Evolutionary conservation across 192 early-diverging fungal genomes (phyloP).

Genomic region (Coemansia sp.): DNA sequence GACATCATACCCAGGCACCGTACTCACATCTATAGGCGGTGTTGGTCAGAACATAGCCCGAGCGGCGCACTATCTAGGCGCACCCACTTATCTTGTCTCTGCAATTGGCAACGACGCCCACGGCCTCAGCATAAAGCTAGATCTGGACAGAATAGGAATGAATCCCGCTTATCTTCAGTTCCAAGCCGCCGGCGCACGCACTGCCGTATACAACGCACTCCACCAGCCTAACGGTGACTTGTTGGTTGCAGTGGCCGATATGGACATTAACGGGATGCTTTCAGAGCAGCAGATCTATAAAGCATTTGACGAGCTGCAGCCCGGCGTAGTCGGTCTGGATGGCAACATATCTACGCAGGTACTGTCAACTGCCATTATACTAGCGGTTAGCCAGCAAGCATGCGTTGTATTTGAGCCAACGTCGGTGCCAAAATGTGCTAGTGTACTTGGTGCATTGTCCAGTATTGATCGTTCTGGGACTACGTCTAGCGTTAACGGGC

Average conservation of each 20-base stretch:
- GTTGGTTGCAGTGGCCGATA: constrained; percentile 86
- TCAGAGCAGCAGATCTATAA: constrained; percentile 15
- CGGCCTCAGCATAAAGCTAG: constrained; percentile 56
- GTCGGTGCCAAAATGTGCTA: constrained; percentile 75
- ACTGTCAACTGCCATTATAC: constrained; percentile 51
- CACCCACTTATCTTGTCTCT: constrained; percentile 63
- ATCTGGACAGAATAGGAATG: constrained; percentile 61
- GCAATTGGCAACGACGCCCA: constrained; percentile 72
- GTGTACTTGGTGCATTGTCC: constrained; percentile 55
- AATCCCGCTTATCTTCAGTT: constrained; percentile 43
- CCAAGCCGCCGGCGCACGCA: constrained; percentile 39
- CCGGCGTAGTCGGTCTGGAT: constrained; percentile 66
- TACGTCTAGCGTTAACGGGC: neutral
- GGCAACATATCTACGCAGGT: constrained; percentile 62
- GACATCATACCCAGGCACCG: constrained; percentile 76
- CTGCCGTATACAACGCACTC: constrained; percentile 82
- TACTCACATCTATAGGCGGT: constrained; percentile 72
- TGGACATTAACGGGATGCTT: constrained; percentile 74
- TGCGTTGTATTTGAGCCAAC: constrained; percentile 89
- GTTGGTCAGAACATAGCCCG: constrained; percentile 94
- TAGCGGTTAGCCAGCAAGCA: constrained; percentile 13
- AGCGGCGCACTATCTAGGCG: constrained; percentile 65
- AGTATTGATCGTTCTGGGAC: constrained; percentile 23
- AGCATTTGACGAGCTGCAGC: constrained; percentile 5
- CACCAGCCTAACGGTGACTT: constrained; percentile 70